Percentiles rank a stretch among this genome's conserved stretches.
Evolutionary conservation across 805 yeast species (phyloP).

Genomic region (Cyberlindnera subsufficiens): DNA sequence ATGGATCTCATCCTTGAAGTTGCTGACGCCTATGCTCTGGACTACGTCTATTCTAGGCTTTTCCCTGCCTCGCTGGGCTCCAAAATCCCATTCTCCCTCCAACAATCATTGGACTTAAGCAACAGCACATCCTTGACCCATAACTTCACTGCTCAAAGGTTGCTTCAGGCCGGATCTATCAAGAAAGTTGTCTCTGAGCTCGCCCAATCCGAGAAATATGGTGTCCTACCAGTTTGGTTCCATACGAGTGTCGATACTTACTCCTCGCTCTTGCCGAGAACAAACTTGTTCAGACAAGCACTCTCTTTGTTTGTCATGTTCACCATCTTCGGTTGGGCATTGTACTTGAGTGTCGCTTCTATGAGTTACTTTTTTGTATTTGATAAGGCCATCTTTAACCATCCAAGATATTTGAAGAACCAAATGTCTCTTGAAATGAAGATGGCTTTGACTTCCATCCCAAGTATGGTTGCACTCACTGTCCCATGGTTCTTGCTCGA

Average conservation of each 20-base stretch:
- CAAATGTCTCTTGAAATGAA: conserved; percentile 82
- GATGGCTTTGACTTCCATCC: conserved; percentile 77
- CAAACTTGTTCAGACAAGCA: conserved; percentile 65
- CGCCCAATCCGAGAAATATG: conserved; percentile 44
- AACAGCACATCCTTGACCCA: conserved; percentile 19
- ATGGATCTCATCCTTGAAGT: conserved; percentile 93
- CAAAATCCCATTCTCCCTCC: conserved; percentile 26
- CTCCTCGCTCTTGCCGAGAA: conserved; percentile 67
- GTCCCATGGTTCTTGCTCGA: conserved; percentile 88
- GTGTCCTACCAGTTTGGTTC: conserved; percentile 54
- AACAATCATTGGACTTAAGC: conserved; percentile 21
- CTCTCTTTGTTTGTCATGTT: conserved; percentile 63
- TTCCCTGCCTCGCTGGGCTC: conserved; percentile 53
- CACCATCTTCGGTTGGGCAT: conserved; percentile 79
- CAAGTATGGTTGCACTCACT: conserved; percentile 81
- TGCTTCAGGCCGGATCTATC: conserved; percentile 6
- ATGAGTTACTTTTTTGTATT: conserved; percentile 74
- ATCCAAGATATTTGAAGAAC: conserved; percentile 92
- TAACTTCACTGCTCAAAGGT: conserved; percentile 12
- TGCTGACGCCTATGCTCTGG: conserved; percentile 68
- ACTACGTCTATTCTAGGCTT: conserved; percentile 61
- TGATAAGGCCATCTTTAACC: conserved; percentile 87
- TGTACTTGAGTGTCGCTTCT: conserved; percentile 71
- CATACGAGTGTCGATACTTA: conserved; percentile 51
- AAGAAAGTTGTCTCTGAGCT: conserved; percentile 14